Evolutionary conservation across 148 eudicot species (phyloP).

Genomic region (Cornus florida): DNA sequence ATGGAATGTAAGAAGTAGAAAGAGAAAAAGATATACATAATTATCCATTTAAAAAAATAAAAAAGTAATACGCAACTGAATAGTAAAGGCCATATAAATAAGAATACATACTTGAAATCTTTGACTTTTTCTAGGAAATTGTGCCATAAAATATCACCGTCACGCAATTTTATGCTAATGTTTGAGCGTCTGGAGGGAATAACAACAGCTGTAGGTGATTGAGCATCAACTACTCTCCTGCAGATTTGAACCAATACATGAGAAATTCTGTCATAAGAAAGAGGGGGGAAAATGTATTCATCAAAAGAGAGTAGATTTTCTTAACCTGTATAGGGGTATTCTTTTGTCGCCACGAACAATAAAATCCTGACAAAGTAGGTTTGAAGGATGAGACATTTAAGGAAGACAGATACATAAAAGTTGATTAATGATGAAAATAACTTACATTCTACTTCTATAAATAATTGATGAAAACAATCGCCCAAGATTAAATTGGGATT

Average conservation of each 20-base stretch:
- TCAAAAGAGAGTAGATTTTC: slow-evolving; percentile 1
- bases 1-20: neutral
- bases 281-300: slow-evolving; percentile 12
- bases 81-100: neutral
- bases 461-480: neutral
- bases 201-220: slow-evolving; percentile 80
- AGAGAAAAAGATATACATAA: neutral
- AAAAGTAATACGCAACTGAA: neutral
- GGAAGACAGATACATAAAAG: neutral
- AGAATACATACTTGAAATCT: slow-evolving; percentile 42
- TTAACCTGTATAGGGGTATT: slow-evolving; percentile 83
- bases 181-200: slow-evolving; percentile 45
- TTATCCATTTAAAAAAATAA: neutral
- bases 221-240: slow-evolving; percentile 89
- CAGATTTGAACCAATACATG: slow-evolving; percentile 27
- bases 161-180: slow-evolving; percentile 49
- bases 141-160: slow-evolving; percentile 80
- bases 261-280: slow-evolving; percentile 13
- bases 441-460: neutral
- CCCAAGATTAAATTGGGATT: neutral
- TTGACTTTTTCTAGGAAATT: slow-evolving; percentile 58
- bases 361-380: slow-evolving; percentile 50
- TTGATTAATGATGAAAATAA: neutral
- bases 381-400: neutral
- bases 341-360: slow-evolving; percentile 80